Base-by-base conservation (phyloP, 371 early-diverging fungal genomes). In the Mucor racemosus region DNA sequence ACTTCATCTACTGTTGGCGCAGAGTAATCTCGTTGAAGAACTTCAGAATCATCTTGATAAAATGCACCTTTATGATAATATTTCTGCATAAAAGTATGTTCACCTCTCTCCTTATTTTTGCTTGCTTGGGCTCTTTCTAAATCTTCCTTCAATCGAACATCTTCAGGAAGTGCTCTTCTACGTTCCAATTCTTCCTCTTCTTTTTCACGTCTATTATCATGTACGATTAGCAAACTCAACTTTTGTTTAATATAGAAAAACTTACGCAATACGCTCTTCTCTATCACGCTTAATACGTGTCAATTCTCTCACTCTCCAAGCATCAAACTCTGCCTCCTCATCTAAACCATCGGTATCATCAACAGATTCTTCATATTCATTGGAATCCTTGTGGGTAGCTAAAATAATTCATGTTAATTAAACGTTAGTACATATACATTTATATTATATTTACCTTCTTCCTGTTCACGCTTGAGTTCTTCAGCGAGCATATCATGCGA, bases 241-340 rank as follows among this genome's bases (percentile, higher is more conserved):
- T 38, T 39, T 21, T 59, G 17, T n/a, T 9, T 38, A 7, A 38
- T 7, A 54, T 44, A 38, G 26, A 39, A 42, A 15, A 33, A 82
- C 88, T 79, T 88, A 89, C 88, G 82, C 87, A 60, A 87, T 89
- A 39, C 87, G 80, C 61, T 91, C 94, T 69, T 91, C 92, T 57
- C 89, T 82, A 71, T 96, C 96, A 31, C 97, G 90, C 64, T 95
- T 93, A 65, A 97, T 90, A 68, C 98, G 90, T 41, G 72, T 84
- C 59, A 97, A 77, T 73, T 98, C 97, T 65, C 98, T 91, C n/a
- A 93, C 79, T 73, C 91, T 94, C 98, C 98, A 98, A 0, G 90
- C 90, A 55, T 90, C 91, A 74, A 88, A 92, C 74, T 98, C 98
- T 5, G 89, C 95, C 38, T 90, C 91, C 62, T 91, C 91, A 67